phyloP scores from a whole-genome alignment of 148 eudicot genomes.

The Cornus suecica region DNA sequence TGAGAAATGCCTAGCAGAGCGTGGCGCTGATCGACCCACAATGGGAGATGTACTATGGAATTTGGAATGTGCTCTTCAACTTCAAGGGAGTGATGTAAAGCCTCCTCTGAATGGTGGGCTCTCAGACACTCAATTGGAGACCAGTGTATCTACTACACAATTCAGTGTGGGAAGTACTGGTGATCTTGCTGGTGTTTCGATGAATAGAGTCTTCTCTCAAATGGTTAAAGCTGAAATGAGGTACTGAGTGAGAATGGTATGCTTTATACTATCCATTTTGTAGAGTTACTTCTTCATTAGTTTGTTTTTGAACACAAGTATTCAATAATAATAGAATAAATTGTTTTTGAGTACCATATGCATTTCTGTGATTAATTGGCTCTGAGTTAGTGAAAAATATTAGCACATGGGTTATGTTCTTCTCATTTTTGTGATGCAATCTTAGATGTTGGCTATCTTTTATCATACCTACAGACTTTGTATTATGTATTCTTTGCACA shows the following conservation, averaged over 20 bases:
- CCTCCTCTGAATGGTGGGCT: slow-evolving; percentile 10
- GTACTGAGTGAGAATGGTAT: slow-evolving; percentile 10
- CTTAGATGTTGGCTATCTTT: not conserved
- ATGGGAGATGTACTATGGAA: slow-evolving; percentile 64
- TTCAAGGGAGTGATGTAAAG: slow-evolving; percentile 33
- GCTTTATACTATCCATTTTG: not conserved
- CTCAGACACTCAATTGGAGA: slow-evolving; percentile 23
- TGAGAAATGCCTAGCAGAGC: slow-evolving; percentile 55
- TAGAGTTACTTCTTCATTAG: not conserved
- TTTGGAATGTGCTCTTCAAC: slow-evolving; percentile 51
- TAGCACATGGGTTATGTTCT: not conserved
- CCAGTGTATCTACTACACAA: slow-evolving; percentile 26
- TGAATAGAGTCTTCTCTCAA: slow-evolving; percentile 52
- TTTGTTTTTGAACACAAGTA: too few relatives aligned
- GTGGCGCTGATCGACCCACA: slow-evolving; percentile 47
- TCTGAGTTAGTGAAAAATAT: not conserved
- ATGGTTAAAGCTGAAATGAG: slow-evolving; percentile 42
- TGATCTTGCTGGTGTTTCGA: slow-evolving; percentile 42
- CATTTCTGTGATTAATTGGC: not conserved
- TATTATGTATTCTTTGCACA: not conserved
- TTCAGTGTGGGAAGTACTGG: slow-evolving; percentile 41
- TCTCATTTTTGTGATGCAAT: not conserved
- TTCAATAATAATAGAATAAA: too few relatives aligned
- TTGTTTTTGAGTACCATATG: not conserved
- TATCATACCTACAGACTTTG: not conserved